A percentile compares a stretch with the other conserved stretches of the same genome.
Evolutionary conservation across 371 early-diverging fungal species (phyloP).

Genomic region (Umbelopsis sp.): DNA sequence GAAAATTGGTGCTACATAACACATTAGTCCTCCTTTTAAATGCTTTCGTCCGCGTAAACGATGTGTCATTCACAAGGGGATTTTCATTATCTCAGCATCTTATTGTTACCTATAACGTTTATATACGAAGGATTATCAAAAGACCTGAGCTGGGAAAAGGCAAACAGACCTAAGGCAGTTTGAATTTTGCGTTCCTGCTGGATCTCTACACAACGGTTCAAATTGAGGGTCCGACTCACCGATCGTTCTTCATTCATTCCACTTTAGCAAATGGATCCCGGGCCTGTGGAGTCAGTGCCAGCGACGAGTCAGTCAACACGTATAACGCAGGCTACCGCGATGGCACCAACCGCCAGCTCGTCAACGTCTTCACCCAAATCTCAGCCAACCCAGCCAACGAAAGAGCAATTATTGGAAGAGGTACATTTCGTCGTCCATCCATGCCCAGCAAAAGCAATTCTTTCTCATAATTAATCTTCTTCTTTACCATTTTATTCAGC

Average conservation of each 20-base stretch:
- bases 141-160: too few relatives aligned
- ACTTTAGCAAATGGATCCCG: slow-evolving; percentile 13
- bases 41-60: too few relatives aligned
- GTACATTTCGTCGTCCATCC: neutral
- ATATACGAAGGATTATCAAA: too few relatives aligned
- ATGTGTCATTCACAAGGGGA: too few relatives aligned
- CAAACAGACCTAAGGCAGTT: neutral
- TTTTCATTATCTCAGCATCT: too few relatives aligned
- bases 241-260: slow-evolving; percentile 2
- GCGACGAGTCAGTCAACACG: slow-evolving; percentile 7
- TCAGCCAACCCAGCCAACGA: neutral
- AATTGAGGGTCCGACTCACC: slow-evolving; percentile 6
- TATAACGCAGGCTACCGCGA: neutral
- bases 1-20: too few relatives aligned
- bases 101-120: too few relatives aligned
- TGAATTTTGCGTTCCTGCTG: neutral
- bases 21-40: too few relatives aligned
- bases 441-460: neutral
- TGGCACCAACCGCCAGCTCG: neutral
- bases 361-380: neutral
- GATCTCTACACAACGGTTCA: neutral
- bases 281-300: slow-evolving; percentile 16
- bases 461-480: neutral
- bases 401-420: slow-evolving; percentile 7
- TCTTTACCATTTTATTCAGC: slow-evolving; percentile 19